Base-by-base conservation (phyloP, 1,284 basidiomycete genomes). In the Ustilago vetiveriae region DNA sequence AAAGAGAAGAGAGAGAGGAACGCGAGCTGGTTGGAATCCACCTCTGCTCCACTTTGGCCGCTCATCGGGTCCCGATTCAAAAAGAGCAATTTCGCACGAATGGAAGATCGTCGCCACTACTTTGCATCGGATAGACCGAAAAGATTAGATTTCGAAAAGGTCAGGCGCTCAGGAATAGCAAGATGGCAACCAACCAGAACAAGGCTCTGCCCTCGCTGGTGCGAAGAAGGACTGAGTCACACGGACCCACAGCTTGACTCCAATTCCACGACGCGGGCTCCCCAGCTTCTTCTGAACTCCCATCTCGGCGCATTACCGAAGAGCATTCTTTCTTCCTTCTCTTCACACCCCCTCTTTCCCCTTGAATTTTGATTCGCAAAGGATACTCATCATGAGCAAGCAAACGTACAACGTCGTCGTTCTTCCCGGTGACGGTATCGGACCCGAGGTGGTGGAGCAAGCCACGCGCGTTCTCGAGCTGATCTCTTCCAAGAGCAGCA, bases 371-470 rank as follows among this genome's bases (percentile, higher is more conserved):
- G n/a, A n/a, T n/a, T n/a, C n/a, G n/a, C n/a, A n/a, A n/a, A n/a
- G n/a, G n/a, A n/a, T n/a, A n/a, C n/a, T n/a, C 17, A 72, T 39
- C 5, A 66, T 66, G 58, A 45, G 40, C 45, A 63, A 62, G 52
- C 66, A 58, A 16, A 49, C 52, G 0, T 67, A 64, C 69, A 72
- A 72, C 54, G 59, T 72, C 44, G 69, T 72, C 42, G 88, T 95
- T 41, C 89, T 99, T 35, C 90, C 91, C 40, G 96, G 96, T 59
- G 96, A 99, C 84, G 96, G 96, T 70, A 98, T 99, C 78, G 95
- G 96, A 30, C 96, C 96, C 36, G 92, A 96, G 80, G 94, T 99
- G 30, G 87, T 94, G 32, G 87, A 84, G n/a, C 89, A 98, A 84
- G 96, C 95, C 13, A 86, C 90, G 27, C 89, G 90, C 59, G 91